These are phyloP conservation scores for Camellia oleifera DNA, from an alignment of 179 eudicot species.

Conservation along the genomic window DNA sequence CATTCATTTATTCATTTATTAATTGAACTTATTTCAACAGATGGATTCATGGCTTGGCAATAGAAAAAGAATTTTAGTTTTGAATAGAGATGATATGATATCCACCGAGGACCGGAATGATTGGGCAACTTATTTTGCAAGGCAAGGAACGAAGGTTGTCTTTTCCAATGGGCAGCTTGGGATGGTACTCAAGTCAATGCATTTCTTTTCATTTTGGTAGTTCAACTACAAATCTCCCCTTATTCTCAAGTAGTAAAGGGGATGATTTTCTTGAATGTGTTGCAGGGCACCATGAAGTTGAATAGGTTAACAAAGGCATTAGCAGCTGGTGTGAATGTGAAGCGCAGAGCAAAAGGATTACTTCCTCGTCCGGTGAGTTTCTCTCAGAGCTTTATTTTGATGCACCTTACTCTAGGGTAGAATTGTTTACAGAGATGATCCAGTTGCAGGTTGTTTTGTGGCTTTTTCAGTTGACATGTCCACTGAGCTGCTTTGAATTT, in stretches of 20 bases:
- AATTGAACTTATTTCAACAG: constrained; percentile 36
- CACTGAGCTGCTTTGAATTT: background rate
- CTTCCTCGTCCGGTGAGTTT: constrained; percentile 87
- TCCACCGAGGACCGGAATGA: constrained; percentile 87
- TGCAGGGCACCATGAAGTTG: constrained; percentile 89
- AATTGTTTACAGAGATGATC: background rate
- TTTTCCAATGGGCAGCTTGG: constrained; percentile 93
- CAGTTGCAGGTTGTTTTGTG: constrained; percentile 5
- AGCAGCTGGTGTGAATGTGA: constrained; percentile 80
- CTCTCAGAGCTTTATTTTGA: background rate
- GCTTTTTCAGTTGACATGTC: background rate
- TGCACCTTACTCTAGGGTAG: background rate
- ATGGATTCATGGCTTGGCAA: constrained; percentile 96
- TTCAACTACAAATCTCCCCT: background rate
- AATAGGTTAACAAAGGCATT: constrained; percentile 76
- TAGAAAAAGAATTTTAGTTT: constrained; percentile 78
- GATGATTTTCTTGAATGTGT: constrained; percentile 23
- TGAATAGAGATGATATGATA: constrained; percentile 99
- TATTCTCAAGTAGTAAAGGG: too few relatives aligned
- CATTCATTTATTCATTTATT: background rate
- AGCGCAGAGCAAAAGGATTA: constrained; percentile 80
- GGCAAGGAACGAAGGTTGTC: constrained; percentile 78
- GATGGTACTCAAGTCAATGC: constrained; percentile 46
- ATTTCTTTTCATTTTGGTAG: background rate
- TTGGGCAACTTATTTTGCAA: constrained; percentile 87